Evolutionary conservation across 768 basidiomycete genomes (phyloP).

Genomic region (Polyporus arcularius): DNA sequence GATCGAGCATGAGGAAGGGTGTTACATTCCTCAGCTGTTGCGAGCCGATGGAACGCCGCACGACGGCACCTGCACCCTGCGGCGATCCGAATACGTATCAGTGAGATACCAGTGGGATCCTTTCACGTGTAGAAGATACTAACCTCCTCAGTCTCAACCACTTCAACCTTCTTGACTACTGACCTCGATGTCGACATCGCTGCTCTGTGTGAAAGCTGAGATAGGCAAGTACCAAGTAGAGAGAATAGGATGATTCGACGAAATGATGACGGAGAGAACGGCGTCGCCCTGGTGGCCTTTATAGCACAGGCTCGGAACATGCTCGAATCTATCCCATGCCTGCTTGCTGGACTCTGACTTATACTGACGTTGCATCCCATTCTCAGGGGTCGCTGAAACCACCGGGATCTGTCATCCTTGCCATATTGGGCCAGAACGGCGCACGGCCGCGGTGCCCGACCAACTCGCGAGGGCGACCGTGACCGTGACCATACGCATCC

Average conservation of each 20-base stretch:
- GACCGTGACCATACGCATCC: no score
- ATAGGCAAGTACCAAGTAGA: not conserved
- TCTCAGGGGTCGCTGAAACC: no score
- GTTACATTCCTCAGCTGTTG: constrained; percentile 73
- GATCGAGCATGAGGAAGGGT: constrained; percentile 90
- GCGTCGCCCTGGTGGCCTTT: not conserved
- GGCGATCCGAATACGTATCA: no score
- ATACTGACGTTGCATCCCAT: not conserved
- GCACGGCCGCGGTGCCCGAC: constrained; percentile 8
- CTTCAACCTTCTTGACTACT: constrained; percentile 77
- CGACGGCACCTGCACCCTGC: constrained; percentile 79
- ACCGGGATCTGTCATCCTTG: constrained; percentile 1
- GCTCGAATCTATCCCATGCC: constrained; percentile 3
- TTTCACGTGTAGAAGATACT: constrained; percentile 9
- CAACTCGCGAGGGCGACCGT: not conserved
- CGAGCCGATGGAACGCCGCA: constrained; percentile 85
- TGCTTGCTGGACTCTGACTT: no score
- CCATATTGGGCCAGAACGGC: constrained; percentile 9
- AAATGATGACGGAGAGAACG: not conserved
- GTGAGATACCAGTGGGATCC: no score
- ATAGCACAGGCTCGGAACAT: constrained; percentile 15
- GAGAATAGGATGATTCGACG: not conserved
- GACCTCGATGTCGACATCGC: constrained; percentile 56
- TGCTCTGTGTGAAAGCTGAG: not conserved
- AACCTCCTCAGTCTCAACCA: constrained; percentile 75